Conservation (phyloP, 495 filamentous ascomycete species). For the Xylaria sp. region DNA sequence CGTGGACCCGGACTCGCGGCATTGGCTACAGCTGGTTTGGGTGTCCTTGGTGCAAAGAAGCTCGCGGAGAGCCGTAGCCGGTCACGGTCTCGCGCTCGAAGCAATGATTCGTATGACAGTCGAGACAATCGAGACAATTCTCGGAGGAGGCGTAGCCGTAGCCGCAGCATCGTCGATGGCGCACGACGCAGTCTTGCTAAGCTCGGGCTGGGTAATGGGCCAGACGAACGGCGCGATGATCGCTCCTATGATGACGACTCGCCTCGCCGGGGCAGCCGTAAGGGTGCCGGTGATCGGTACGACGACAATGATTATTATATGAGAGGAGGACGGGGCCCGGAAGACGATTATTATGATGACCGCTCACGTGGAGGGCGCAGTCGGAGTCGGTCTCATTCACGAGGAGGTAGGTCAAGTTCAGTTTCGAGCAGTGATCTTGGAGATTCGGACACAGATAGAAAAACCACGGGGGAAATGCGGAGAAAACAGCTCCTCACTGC, state of each 20-base stretch:
- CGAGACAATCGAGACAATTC: slow-evolving; percentile 49
- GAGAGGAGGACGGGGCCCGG: slow-evolving; percentile 50
- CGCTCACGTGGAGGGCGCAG: slow-evolving; percentile 50
- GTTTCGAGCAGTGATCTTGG: slow-evolving; percentile 69
- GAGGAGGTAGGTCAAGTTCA: slow-evolving; percentile 52
- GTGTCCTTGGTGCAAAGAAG: slow-evolving; percentile 84
- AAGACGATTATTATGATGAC: slow-evolving; percentile 60
- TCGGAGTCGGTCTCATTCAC: slow-evolving; percentile 39
- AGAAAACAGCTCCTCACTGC: slow-evolving; percentile 85
- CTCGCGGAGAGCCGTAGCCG: slow-evolving; percentile 72
- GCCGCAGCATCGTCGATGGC: slow-evolving; percentile 56
- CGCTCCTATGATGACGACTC: slow-evolving; percentile 45
- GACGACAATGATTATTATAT: slow-evolving; percentile 62
- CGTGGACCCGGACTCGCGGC: slow-evolving; percentile 62
- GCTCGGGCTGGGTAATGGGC: slow-evolving; percentile 53
- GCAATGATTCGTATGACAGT: slow-evolving; percentile 60
- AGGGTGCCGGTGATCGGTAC: slow-evolving; percentile 47
- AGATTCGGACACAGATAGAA: slow-evolving; percentile 79
- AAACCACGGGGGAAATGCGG: slow-evolving; percentile 76
- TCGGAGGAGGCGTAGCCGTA: slow-evolving; percentile 52
- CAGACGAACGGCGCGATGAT: slow-evolving; percentile 48
- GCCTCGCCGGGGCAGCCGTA: slow-evolving; percentile 40
- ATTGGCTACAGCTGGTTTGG: slow-evolving; percentile 75
- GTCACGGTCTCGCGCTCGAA: slow-evolving; percentile 61
- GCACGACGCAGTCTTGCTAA: slow-evolving; percentile 54